Conservation (phyloP, 768 basidiomycete genomes). For the Rhodosporidiobolus odoratus region DNA sequence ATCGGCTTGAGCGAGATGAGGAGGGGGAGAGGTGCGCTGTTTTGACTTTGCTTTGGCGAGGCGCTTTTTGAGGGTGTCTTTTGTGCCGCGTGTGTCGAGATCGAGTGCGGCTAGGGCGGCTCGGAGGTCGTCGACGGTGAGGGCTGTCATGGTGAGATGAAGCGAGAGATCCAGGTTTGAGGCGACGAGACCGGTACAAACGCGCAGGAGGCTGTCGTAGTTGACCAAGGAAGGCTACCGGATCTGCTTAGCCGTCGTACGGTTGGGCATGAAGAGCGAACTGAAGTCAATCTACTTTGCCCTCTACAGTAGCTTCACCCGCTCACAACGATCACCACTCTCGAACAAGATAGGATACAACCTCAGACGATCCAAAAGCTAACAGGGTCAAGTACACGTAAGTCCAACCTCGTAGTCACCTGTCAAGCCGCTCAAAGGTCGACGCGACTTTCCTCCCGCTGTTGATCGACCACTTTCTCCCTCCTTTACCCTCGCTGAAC, state of each 20-base stretch:
- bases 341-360: no score
- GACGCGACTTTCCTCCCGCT: neutral
- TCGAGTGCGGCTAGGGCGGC: constrained; percentile 43
- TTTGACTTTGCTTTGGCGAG: constrained; percentile 27
- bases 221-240: no score
- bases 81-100: constrained; percentile 47
- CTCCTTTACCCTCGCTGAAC: neutral
- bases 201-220: neutral
- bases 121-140: constrained; percentile 43
- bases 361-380: no score
- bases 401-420: neutral
- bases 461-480: neutral
- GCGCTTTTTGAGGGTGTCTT: constrained; percentile 47
- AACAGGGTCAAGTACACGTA: no score
- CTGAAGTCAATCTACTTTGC: no score
- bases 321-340: no score
- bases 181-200: neutral
- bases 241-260: no score
- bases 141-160: neutral
- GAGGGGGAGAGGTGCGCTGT: constrained; percentile 9
- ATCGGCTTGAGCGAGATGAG: neutral
- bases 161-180: neutral
- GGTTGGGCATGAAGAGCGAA: no score
- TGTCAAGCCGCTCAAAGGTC: neutral
- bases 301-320: no score